A percentile compares a stretch with the other conserved stretches of the same genome.
These are phyloP conservation scores for Forsythia viridissima DNA, from an alignment of 257 asterid genomes.

Conservation along the genomic window DNA sequence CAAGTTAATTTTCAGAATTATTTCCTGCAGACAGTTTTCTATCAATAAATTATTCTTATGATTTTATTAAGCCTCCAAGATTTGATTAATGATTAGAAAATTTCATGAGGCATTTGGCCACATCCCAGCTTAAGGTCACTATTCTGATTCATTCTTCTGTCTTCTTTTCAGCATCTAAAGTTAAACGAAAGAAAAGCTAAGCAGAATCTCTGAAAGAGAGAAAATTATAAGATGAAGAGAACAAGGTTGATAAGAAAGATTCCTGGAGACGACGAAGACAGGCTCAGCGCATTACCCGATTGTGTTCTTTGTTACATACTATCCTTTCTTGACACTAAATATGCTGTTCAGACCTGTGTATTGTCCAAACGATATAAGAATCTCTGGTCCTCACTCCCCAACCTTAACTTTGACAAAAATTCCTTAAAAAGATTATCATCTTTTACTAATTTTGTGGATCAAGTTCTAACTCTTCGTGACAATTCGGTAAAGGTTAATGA, in stretches of 20 bases:
- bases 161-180: background rate
- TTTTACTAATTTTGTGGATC: background rate
- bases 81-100: background rate
- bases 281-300: background rate
- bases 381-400: background rate
- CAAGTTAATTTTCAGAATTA: no score
- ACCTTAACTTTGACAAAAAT: background rate
- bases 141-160: background rate
- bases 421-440: background rate
- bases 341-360: background rate
- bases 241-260: background rate
- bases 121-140: background rate
- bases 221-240: background rate
- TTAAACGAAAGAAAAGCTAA: background rate
- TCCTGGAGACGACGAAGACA: background rate
- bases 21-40: no score
- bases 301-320: background rate
- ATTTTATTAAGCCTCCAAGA: no score
- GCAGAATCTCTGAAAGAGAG: background rate
- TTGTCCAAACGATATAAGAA: background rate
- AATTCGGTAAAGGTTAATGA: background rate
- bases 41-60: no score
- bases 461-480: background rate
- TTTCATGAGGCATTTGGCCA: background rate
- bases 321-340: background rate